Conservation (phyloP, 169 alveolate genomes). For the Plasmodium fragile region DNA sequence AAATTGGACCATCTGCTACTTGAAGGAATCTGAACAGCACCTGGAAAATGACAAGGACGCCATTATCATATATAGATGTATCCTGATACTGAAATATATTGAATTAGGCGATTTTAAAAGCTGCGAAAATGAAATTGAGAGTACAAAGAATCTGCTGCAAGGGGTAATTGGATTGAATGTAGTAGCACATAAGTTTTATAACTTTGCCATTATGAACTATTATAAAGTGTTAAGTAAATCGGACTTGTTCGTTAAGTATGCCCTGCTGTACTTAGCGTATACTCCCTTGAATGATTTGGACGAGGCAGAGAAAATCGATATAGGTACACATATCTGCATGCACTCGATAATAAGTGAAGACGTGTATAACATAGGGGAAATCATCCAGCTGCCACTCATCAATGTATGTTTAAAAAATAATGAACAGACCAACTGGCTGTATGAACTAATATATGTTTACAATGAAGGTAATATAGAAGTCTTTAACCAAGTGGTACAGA, state of each 20-base stretch:
- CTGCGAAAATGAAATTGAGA: slow-evolving; percentile 65
- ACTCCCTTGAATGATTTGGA: slow-evolving; percentile 68
- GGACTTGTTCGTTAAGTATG: slow-evolving; percentile 62
- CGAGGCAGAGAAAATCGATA: slow-evolving; percentile 45
- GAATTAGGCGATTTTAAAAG: slow-evolving; percentile 45
- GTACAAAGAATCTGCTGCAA: slow-evolving; percentile 53
- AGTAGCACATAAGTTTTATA: slow-evolving; percentile 62
- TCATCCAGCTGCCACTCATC: slow-evolving; percentile 55
- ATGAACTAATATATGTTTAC: slow-evolving; percentile 41
- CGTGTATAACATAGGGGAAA: slow-evolving; percentile 69
- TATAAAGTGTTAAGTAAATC: slow-evolving; percentile 65
- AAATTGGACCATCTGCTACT: slow-evolving; percentile 37
- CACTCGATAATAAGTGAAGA: slow-evolving; percentile 74
- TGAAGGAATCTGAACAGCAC: slow-evolving; percentile 52
- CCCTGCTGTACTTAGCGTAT: slow-evolving; percentile 63
- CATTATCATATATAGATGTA: slow-evolving; percentile 66
- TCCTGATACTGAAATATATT: slow-evolving; percentile 42
- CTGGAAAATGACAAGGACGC: slow-evolving; percentile 76
- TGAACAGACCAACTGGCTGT: slow-evolving; percentile 46
- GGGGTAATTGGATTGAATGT: slow-evolving; percentile 70
- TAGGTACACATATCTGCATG: slow-evolving; percentile 56
- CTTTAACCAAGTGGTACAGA: slow-evolving; percentile 21
- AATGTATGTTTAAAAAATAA: slow-evolving; percentile 50
- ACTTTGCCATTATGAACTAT: slow-evolving; percentile 65
- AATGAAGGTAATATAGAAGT: slow-evolving; percentile 60